These are phyloP conservation scores for Hymenoscyphus salicellus DNA, from an alignment of 2,329 filamentous ascomycete genomes.

Conservation along the genomic window DNA sequence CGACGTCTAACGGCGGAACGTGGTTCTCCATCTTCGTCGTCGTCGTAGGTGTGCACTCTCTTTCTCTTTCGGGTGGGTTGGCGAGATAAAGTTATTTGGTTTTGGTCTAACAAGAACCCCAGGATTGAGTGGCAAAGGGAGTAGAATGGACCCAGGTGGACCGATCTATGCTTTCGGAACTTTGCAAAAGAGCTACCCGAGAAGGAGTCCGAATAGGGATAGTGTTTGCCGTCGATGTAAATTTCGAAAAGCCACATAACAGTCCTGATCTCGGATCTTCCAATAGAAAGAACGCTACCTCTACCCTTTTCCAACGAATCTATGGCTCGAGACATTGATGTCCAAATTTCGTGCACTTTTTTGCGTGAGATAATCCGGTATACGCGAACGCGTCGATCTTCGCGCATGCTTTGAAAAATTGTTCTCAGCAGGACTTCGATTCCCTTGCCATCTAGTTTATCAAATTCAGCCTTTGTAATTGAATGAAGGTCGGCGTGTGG, in stretches of 20 bases:
- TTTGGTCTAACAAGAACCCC: background rate
- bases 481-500: background rate
- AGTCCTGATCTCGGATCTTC: slow-evolving; percentile 12
- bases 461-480: background rate
- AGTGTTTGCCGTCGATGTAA: slow-evolving; percentile 33
- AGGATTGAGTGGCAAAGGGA: background rate
- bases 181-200: slow-evolving; percentile 16
- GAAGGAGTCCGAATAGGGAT: slow-evolving; percentile 11
- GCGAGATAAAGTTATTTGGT: background rate
- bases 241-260: slow-evolving; percentile 32
- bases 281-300: background rate
- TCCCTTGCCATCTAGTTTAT: background rate
- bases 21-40: slow-evolving; percentile 28
- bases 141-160: background rate
- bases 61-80: background rate
- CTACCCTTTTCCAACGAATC: background rate
- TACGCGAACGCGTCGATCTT: background rate
- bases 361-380: slow-evolving; percentile 10
- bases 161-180: slow-evolving; percentile 14
- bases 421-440: background rate
- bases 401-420: background rate
- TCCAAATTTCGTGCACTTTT: background rate
- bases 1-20: slow-evolving; percentile 43
- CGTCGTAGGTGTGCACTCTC: background rate
- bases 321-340: background rate